These are phyloP conservation scores for Luffa aegyptiaca DNA, from an alignment of 306 rosid genomes.

Conservation along the genomic window DNA sequence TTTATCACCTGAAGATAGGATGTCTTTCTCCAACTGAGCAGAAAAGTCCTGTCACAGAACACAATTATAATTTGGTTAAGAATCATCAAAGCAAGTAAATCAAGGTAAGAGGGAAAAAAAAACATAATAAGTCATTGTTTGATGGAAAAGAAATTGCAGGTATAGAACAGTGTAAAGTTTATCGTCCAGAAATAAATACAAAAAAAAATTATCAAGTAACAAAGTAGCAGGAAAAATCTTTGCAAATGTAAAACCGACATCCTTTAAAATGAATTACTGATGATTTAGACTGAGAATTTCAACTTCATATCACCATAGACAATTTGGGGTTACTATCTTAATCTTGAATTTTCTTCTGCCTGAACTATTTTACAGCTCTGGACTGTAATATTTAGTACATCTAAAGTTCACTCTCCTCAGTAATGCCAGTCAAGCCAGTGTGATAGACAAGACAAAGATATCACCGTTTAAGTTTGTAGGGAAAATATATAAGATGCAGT, in stretches of 20 bases:
- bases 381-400: neutral
- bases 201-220: neutral
- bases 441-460: neutral
- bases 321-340: neutral
- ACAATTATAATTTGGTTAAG: slow-evolving; percentile 7
- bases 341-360: neutral
- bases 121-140: neutral
- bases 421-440: neutral
- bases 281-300: neutral
- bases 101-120: neutral
- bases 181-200: neutral
- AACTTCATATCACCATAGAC: neutral
- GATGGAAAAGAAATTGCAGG: neutral
- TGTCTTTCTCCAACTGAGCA: slow-evolving; percentile 87
- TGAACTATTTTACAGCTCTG: neutral
- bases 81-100: neutral
- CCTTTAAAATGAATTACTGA: neutral
- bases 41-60: slow-evolving; percentile 62
- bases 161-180: neutral
- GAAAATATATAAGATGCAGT: neutral
- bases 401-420: neutral
- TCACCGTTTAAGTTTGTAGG: neutral
- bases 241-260: neutral
- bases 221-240: neutral
- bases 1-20: slow-evolving; percentile 76